Base-by-base conservation (phyloP, 345 rosid genomes). In the Leavenworthia alabamica region DNA sequence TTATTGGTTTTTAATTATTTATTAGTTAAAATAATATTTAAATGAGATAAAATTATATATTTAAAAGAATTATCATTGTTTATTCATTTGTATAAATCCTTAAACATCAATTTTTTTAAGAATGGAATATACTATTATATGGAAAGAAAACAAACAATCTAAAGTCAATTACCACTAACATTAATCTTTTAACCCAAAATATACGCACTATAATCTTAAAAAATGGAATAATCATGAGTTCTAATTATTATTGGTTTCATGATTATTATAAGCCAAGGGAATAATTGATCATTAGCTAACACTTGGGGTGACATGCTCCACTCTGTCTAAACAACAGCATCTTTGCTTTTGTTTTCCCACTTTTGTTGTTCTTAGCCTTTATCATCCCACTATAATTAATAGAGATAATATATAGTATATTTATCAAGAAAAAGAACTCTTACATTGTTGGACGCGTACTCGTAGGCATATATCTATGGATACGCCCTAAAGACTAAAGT, bases 301-400 rank as follows among this genome's bases (percentile, higher is more conserved):
- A 63, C 53, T 63, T 47, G 63, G 64, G 74, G 74, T 70, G 69
- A 62, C 74, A 70, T 70, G 74, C 64, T 70, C 74, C 69, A 70
- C 58, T 47, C 44, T 62, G 52, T 54, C 64, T 46, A 20, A 55
- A 37, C 74, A 62, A 24, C 13, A 5, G 69, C 45, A 55, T 55
- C 52, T 46, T 37, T 53, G 41, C 10, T 60, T 33, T 37, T 52
- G 15, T 42, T 17, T 26, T 32, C 11, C 39, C 27, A 67, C 39
- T 51, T 51, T 16, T 24, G 11, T 14, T 40, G 7, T 42, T 51
- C 20, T 6, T 31, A 63, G 11, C 27, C 5, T 33, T 23, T 36
- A 9, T 51, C 15, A 13, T 46, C n/a, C 22, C 13, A 1, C 6
- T 8, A 36, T 7, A 17, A 4, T 26, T 22, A 54, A n/a, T 35